Percentiles rank a stretch among this genome's conserved stretches.
Conservation (phyloP, 2,329 filamentous ascomycete genomes). For the Domatiomyces catenatus region DNA sequence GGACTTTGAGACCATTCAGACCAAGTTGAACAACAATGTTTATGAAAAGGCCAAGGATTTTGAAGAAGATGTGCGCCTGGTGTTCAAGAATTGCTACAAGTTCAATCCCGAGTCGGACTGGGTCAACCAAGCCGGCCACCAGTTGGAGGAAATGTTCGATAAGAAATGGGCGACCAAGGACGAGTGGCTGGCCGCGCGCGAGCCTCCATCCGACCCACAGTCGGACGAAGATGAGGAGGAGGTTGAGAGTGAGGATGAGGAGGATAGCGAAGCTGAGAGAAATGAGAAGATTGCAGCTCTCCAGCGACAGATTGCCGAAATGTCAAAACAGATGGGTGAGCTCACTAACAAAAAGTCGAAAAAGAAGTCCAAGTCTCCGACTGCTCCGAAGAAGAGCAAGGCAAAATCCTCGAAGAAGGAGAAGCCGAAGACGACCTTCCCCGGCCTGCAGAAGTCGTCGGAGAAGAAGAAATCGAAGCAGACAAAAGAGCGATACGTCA, state of each 20-base stretch:
- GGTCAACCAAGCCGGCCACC: slow-evolving; percentile 55
- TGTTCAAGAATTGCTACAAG: slow-evolving; percentile 77
- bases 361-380: slow-evolving; percentile 44
- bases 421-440: slow-evolving; percentile 23
- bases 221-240: slow-evolving; percentile 54
- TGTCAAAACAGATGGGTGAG: slow-evolving; percentile 49
- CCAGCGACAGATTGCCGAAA: slow-evolving; percentile 56
- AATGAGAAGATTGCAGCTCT: slow-evolving; percentile 49
- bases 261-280: slow-evolving; percentile 40
- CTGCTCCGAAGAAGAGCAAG: slow-evolving; percentile 34
- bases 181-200: slow-evolving; percentile 63
- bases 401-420: slow-evolving; percentile 31
- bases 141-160: slow-evolving; percentile 62
- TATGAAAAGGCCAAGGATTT: slow-evolving; percentile 77
- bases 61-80: slow-evolving; percentile 64
- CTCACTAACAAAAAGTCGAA: slow-evolving; percentile 34
- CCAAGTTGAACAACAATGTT: slow-evolving; percentile 60
- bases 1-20: slow-evolving; percentile 71
- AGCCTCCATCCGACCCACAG: slow-evolving; percentile 47
- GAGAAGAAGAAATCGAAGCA: slow-evolving; percentile 32
- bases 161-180: slow-evolving; percentile 62
- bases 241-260: slow-evolving; percentile 52
- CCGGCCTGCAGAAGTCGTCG: slow-evolving; percentile 28
- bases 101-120: slow-evolving; percentile 75
- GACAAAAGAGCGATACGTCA: slow-evolving; percentile 50